Conservation (phyloP, 2,329 filamentous ascomycete genomes). For the Emmonsia crescens region DNA sequence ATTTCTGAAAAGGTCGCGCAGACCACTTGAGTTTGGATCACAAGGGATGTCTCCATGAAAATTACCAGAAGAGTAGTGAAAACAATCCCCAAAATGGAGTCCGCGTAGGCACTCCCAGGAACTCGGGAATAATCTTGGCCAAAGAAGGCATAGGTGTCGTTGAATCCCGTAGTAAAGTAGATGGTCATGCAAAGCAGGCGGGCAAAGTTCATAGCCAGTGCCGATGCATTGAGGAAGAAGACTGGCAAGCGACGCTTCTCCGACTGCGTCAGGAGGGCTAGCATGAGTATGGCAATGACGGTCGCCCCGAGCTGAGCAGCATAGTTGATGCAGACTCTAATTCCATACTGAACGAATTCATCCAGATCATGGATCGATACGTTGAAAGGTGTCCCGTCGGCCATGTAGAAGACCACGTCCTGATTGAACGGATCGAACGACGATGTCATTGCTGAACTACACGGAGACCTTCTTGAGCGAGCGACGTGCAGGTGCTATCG, state of each 20-base stretch:
- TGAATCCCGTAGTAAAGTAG: conserved; percentile 51
- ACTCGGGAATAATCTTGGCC: conserved; percentile 45
- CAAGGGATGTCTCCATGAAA: conserved; percentile 48
- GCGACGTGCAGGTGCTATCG: neutral
- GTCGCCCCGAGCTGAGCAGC: conserved; percentile 60
- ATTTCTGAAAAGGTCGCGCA: conserved; percentile 40
- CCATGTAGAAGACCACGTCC: conserved; percentile 36
- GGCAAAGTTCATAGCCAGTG: conserved; percentile 50
- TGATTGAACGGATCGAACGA: conserved; percentile 44
- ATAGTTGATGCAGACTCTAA: conserved; percentile 51
- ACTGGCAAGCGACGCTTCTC: conserved; percentile 54
- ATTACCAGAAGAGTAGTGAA: conserved; percentile 44
- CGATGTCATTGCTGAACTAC: neutral
- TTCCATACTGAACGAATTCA: conserved; percentile 36
- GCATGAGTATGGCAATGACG: conserved; percentile 51
- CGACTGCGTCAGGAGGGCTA: conserved; percentile 56
- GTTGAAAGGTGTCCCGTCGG: conserved; percentile 35
- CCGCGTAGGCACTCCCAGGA: conserved; percentile 32
- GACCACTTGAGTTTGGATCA: conserved; percentile 54
- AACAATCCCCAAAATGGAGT: conserved; percentile 39
- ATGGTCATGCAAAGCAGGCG: conserved; percentile 37
- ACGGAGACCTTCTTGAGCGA: neutral
- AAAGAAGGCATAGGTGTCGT: conserved; percentile 47
- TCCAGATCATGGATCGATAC: conserved; percentile 37
- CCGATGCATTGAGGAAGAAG: conserved; percentile 54